These are phyloP conservation scores for Megacollybia marginata DNA, from an alignment of 768 basidiomycete species.

Conservation along the genomic window DNA sequence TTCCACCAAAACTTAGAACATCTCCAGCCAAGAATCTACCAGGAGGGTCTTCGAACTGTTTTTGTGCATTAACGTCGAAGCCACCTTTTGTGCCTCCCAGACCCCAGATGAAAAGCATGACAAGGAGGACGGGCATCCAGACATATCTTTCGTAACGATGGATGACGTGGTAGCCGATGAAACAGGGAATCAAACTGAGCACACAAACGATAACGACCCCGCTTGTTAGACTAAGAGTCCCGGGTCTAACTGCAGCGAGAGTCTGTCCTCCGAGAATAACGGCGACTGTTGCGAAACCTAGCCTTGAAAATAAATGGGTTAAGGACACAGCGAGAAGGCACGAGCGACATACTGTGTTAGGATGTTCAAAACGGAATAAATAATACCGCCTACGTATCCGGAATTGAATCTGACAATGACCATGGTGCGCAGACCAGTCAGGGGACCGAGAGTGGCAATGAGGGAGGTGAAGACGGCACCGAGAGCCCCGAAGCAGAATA, in stretches of 20 bases:
- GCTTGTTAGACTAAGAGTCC: conserved; percentile 36
- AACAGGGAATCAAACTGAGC: conserved; percentile 35
- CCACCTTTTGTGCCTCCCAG: conserved; percentile 36
- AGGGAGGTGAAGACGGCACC: conserved; percentile 36
- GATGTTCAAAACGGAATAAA: conserved; percentile 48
- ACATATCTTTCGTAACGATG: conserved; percentile 49
- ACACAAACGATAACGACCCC: conserved; percentile 41
- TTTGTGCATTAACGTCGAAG: conserved; percentile 36
- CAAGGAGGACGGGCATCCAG: conserved; percentile 39
- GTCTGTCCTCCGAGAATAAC: conserved; percentile 52
- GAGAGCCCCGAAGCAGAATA: conserved; percentile 37
- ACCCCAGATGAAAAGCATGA: conserved; percentile 46
- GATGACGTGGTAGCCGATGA: conserved; percentile 38
- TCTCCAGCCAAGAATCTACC: conserved; percentile 38
- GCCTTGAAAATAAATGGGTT: conserved; percentile 12
- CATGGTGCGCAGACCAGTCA: conserved; percentile 49
- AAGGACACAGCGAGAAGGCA: neutral
- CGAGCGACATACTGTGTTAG: conserved; percentile 30
- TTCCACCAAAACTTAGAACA: conserved; percentile 44
- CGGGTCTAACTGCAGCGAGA: conserved; percentile 35
- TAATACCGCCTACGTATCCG: conserved; percentile 40
- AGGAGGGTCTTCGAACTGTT: conserved; percentile 27
- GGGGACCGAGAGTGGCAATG: conserved; percentile 46
- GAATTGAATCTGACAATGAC: conserved; percentile 40
- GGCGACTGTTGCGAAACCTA: conserved; percentile 40